Conservation (phyloP, 352 stramenopile species). For the Blastocystis sp. region DNA sequence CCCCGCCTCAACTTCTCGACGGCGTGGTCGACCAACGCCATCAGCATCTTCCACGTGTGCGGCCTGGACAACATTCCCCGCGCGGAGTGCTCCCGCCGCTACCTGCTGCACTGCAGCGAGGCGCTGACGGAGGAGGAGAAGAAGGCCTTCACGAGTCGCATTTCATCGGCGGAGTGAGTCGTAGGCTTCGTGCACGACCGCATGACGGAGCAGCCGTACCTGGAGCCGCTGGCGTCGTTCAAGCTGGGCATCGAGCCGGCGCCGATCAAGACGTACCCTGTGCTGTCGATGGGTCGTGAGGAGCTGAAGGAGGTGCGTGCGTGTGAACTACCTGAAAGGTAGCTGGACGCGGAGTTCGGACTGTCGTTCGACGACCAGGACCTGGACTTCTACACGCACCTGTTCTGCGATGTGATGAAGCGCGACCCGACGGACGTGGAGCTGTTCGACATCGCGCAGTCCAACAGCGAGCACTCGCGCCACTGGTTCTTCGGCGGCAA, state of each 20-base stretch:
- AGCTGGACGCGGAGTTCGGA: constrained; percentile 78
- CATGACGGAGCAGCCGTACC: constrained; percentile 97
- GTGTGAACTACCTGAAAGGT: constrained; percentile 69
- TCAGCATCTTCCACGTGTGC: constrained; percentile 90
- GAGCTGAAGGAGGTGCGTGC: constrained; percentile 78
- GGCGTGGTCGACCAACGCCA: constrained; percentile 94
- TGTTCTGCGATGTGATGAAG: constrained; percentile 92
- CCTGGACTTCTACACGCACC: constrained; percentile 93
- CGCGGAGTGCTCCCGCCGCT: constrained; percentile 88
- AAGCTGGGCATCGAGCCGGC: constrained; percentile 80
- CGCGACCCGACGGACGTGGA: constrained; percentile 76
- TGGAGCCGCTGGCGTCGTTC: constrained; percentile 83
- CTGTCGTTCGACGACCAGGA: constrained; percentile 98
- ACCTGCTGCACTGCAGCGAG: constrained; percentile 77
- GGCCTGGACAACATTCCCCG: constrained; percentile 83
- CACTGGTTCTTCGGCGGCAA: no score
- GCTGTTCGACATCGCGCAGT: no score
- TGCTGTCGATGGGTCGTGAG: constrained; percentile 80
- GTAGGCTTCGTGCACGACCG: constrained; percentile 84
- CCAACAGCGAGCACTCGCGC: no score
- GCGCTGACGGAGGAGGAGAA: constrained; percentile 75
- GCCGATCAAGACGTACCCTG: constrained; percentile 84
- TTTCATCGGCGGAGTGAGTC: background rate
- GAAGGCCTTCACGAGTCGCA: constrained; percentile 74
- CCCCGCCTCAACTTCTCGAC: constrained; percentile 85